Percentiles rank a stretch among this genome's conserved stretches.
Conservation (phyloP, 1,284 basidiomycete species). For the Puccinia hordei region DNA sequence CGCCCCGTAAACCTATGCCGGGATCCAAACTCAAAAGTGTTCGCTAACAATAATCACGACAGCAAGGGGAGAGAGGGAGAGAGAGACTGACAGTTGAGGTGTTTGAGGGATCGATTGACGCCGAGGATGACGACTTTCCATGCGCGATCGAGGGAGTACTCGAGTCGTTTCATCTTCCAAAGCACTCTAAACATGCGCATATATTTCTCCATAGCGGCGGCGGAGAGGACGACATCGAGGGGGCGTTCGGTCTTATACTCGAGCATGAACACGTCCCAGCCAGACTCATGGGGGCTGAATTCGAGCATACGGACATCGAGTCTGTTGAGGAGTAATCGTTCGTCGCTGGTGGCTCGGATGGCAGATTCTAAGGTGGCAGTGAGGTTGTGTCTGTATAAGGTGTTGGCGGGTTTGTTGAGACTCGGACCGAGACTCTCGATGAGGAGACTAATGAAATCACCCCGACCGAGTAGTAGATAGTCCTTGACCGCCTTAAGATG, state of each 20-base stretch:
- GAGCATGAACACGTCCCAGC: constrained; percentile 86
- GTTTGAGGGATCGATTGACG: constrained; percentile 75
- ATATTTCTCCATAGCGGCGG: constrained; percentile 83
- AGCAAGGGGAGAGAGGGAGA: constrained; percentile 12
- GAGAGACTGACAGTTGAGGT: constrained; percentile 65
- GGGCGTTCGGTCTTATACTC: constrained; percentile 98
- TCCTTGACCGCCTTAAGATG: constrained; percentile 88
- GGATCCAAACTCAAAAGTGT: neutral
- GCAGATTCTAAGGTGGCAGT: constrained; percentile 95
- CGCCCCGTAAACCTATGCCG: constrained; percentile 70
- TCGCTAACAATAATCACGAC: neutral
- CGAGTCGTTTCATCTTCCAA: constrained; percentile 93
- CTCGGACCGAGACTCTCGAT: constrained; percentile 87
- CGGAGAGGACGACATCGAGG: constrained; percentile 90
- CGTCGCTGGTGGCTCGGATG: constrained; percentile 65
- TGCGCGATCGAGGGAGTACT: constrained; percentile 73
- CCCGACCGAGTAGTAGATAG: constrained; percentile 87
- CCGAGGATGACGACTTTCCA: constrained; percentile 84
- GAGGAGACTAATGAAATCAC: constrained; percentile 93
- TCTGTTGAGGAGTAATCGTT: constrained; percentile 82
- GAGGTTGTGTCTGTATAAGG: constrained; percentile 90
- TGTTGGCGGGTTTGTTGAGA: constrained; percentile 83
- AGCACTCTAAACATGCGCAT: constrained; percentile 88
- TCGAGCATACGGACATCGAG: constrained; percentile 94
- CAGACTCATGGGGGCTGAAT: constrained; percentile 91